Evolutionary conservation across 345 rosid species (phyloP).

Genomic region (Combretum micranthum): DNA sequence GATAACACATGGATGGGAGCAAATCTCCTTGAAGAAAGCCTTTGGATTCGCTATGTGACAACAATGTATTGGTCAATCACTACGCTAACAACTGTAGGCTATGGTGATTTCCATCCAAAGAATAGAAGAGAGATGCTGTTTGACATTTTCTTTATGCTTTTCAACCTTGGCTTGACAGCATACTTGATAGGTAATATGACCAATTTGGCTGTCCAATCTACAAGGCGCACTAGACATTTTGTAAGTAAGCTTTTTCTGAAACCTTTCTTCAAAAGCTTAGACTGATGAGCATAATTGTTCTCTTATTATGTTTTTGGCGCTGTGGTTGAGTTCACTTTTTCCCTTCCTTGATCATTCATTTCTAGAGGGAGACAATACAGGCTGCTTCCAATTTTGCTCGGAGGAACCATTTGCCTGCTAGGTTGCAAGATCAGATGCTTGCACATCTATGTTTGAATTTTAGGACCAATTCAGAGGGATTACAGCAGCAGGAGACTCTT

Average conservation of each 20-base stretch:
- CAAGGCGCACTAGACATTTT: conserved; percentile 80
- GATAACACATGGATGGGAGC: conserved; percentile 64
- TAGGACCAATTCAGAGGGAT: conserved; percentile 68
- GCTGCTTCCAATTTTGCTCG: conserved; percentile 64
- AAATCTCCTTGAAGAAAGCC: conserved; percentile 29
- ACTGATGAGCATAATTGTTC: background rate
- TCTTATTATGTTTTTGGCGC: background rate
- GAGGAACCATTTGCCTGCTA: conserved; percentile 51
- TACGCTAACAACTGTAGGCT: conserved; percentile 85
- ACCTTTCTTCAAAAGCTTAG: too few species aligned
- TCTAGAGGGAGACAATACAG: conserved; percentile 64
- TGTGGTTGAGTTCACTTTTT: background rate
- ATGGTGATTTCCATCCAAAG: conserved; percentile 90
- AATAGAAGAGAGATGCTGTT: conserved; percentile 80
- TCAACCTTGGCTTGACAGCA: conserved; percentile 79
- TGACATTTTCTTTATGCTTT: conserved; percentile 82
- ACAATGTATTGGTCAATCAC: conserved; percentile 95
- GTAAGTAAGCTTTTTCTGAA: conserved; percentile 38
- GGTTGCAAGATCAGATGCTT: conserved; percentile 74
- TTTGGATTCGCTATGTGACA: conserved; percentile 72
- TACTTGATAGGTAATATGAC: conserved; percentile 97
- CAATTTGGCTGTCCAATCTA: conserved; percentile 87
- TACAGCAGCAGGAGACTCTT: conserved; percentile 69
- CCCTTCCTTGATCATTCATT: background rate
- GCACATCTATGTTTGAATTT: conserved; percentile 68